Conservation (phyloP, 2,329 filamentous ascomycete species). For the Neofusicoccum cordaticola region DNA sequence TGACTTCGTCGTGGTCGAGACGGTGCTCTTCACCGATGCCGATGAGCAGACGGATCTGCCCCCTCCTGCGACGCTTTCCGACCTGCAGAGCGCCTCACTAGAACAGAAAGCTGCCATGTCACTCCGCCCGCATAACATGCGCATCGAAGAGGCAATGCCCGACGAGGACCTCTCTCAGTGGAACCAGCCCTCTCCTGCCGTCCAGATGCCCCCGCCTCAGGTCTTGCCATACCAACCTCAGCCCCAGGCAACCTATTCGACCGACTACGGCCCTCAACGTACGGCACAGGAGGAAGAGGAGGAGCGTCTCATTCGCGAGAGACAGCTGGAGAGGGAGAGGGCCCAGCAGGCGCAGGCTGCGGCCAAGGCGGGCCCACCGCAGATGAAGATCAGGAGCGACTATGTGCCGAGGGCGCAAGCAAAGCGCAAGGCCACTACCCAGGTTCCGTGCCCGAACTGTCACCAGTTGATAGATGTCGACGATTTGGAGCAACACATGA, state of each 20-base stretch:
- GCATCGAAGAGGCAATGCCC: slow-evolving; percentile 94
- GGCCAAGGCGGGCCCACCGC: slow-evolving; percentile 63
- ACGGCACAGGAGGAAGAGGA: slow-evolving; percentile 40
- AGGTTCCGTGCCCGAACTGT: slow-evolving; percentile 87
- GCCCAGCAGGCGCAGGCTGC: slow-evolving; percentile 78
- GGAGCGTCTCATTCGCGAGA: slow-evolving; percentile 35
- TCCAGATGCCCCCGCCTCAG: slow-evolving; percentile 31
- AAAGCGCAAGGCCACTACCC: slow-evolving; percentile 62
- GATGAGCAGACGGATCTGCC: slow-evolving; percentile 86
- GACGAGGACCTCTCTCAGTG: slow-evolving; percentile 30
- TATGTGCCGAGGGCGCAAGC: slow-evolving; percentile 83
- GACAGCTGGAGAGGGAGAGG: slow-evolving; percentile 53
- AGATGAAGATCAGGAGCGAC: slow-evolving; percentile 90
- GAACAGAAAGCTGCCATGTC: slow-evolving; percentile 94
- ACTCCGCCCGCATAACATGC: slow-evolving; percentile 69
- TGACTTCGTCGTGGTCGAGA: slow-evolving; percentile 94
- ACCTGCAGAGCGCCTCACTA: slow-evolving; percentile 88
- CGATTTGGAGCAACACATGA: slow-evolving; percentile 89
- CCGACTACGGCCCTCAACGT: slow-evolving; percentile 29
- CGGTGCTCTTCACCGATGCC: slow-evolving; percentile 83
- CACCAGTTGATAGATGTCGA: slow-evolving; percentile 82
- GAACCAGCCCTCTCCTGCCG: slow-evolving; percentile 27
- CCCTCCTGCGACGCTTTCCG: slow-evolving; percentile 82
- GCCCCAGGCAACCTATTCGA: slow-evolving; percentile 29
- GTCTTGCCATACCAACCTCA: slow-evolving; percentile 25